phyloP scores from a whole-genome alignment of 805 yeast genomes.

The Nakazawaea peltata region DNA sequence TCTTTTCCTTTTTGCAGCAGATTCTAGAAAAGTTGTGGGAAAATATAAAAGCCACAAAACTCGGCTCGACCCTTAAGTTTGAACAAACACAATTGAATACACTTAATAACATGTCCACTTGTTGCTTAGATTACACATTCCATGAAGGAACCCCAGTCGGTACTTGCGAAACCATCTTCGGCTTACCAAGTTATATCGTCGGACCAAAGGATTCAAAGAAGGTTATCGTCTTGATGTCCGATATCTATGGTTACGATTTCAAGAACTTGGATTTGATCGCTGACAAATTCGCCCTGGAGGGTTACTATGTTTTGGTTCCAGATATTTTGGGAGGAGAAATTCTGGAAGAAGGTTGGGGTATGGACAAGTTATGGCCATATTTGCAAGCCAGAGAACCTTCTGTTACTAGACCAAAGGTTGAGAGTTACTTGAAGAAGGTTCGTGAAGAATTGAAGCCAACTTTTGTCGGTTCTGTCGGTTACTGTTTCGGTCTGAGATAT shows the following conservation, averaged over 20 bases:
- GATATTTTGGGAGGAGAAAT: slow-evolving; percentile 59
- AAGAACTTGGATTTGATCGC: slow-evolving; percentile 57
- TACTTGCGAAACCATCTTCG: slow-evolving; percentile 28
- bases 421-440: slow-evolving; percentile 36
- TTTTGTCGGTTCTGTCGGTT: slow-evolving; percentile 57
- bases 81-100: no score
- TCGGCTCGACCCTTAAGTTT: no score
- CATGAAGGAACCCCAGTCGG: slow-evolving; percentile 51
- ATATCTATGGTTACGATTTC: slow-evolving; percentile 55
- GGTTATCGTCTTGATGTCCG: slow-evolving; percentile 59
- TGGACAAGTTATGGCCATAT: background rate
- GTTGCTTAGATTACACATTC: slow-evolving; percentile 33
- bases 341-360: slow-evolving; percentile 22
- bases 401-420: slow-evolving; percentile 39
- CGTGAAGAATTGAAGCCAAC: slow-evolving; percentile 35
- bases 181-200: slow-evolving; percentile 34
- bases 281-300: slow-evolving; percentile 47
- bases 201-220: slow-evolving; percentile 47
- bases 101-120: slow-evolving; percentile 12
- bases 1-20: no score
- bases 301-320: slow-evolving; percentile 67
- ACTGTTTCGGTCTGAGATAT: slow-evolving; percentile 81
- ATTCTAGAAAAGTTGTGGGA: no score
- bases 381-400: slow-evolving; percentile 19
- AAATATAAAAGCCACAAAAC: no score